These are phyloP conservation scores for Curvularia spicifera DNA, from an alignment of 2,329 filamentous ascomycete genomes.

Conservation along the genomic window DNA sequence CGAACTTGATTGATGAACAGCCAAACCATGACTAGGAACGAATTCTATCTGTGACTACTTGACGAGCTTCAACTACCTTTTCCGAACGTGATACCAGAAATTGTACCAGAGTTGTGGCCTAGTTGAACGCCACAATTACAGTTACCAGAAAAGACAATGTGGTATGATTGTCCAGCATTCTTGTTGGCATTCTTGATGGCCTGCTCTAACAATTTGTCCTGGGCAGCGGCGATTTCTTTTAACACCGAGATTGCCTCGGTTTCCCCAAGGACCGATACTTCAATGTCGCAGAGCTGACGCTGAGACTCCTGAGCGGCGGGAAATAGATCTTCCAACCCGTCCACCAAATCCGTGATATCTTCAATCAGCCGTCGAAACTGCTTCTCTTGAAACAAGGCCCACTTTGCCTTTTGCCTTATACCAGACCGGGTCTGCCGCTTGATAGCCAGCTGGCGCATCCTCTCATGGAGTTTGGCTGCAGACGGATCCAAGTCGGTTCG, in stretches of 20 bases:
- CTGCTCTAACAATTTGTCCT: background rate
- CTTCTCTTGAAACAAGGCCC: conserved; percentile 42
- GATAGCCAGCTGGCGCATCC: no score
- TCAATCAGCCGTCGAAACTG: conserved; percentile 37
- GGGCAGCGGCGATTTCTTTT: background rate
- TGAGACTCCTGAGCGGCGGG: conserved; percentile 23
- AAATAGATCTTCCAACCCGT: conserved; percentile 35
- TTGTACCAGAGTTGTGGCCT: background rate
- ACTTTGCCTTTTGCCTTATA: conserved; percentile 30
- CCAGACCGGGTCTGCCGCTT: no score
- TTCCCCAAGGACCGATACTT: background rate
- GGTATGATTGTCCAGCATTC: background rate
- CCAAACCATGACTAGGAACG: background rate
- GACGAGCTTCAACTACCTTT: background rate
- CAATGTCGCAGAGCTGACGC: background rate
- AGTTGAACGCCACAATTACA: background rate
- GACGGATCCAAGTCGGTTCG: no score
- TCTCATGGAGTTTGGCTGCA: no score
- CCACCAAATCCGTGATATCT: conserved; percentile 37
- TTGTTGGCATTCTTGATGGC: background rate
- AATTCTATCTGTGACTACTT: background rate
- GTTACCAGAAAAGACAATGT: background rate
- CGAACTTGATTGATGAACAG: background rate
- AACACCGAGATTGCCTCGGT: background rate
- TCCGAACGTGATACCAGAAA: background rate